These are phyloP conservation scores for Mucor irregularis DNA, from an alignment of 371 early-diverging fungal species.

Conservation along the genomic window DNA sequence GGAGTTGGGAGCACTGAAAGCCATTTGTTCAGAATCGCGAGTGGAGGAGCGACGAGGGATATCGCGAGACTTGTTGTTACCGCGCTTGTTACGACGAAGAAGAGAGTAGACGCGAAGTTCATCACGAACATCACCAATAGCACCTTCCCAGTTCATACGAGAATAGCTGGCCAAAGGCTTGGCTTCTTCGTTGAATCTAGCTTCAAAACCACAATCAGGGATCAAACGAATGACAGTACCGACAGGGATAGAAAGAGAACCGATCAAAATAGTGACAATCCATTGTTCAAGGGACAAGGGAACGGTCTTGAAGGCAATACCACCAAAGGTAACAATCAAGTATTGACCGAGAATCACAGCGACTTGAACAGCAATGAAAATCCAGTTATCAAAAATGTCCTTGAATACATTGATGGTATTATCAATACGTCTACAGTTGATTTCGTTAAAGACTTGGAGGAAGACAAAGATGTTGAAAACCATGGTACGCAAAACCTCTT, in stretches of 20 bases:
- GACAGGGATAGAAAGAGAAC: constrained; percentile 84
- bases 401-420: constrained; percentile 83
- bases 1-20: constrained; percentile 5
- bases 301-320: constrained; percentile 84
- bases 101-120: constrained; percentile 54
- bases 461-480: constrained; percentile 97
- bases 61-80: constrained; percentile 13
- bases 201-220: constrained; percentile 61
- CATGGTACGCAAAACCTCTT: constrained; percentile 69
- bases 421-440: constrained; percentile 82
- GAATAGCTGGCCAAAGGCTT: constrained; percentile 54
- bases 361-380: constrained; percentile 76
- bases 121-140: constrained; percentile 49
- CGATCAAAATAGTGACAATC: constrained; percentile 74
- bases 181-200: constrained; percentile 55
- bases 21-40: constrained; percentile 2
- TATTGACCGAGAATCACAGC: constrained; percentile 74
- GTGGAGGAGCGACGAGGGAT: constrained; percentile 14
- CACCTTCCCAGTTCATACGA: constrained; percentile 63
- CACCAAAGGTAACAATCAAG: constrained; percentile 88
- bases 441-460: constrained; percentile 92
- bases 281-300: constrained; percentile 76
- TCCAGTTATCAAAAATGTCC: constrained; percentile 73
- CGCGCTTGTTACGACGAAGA: constrained; percentile 43
- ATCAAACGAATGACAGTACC: constrained; percentile 76